Evolutionary conservation across 1,284 basidiomycete species (phyloP), one percentile per base, ranked within the genome.

Genomic region (Heterobasidion irregulare): DNA sequence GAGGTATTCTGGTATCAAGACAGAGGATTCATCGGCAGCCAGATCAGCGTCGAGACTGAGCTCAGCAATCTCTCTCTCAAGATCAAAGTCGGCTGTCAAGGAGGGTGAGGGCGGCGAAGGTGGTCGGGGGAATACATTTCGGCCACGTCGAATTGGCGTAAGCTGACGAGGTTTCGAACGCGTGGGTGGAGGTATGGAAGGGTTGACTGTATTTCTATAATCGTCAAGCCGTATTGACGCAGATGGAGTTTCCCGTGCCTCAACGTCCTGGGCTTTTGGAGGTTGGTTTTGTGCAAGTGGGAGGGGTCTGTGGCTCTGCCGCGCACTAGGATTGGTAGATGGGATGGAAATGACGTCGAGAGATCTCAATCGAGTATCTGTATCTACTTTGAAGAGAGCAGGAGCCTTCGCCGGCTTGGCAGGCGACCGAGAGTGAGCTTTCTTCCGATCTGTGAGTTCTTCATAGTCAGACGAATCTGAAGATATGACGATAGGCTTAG

Each of bases 61-160:
- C 41, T 78, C 72, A 4, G 71, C 75, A 50, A 87, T 72, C 59
- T 86, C 81, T 34, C 84, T 63, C 8, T 79, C 79, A 48, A 82
- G 66, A 58, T 85, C 82, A 10, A 75, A 64, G 47, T 84, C 80
- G 6, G 69, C 67, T 4, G 66, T 66, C 1, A 71, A 71, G 15
- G 77, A 72, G 0, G 75, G 71, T 1, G 75, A 75, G 0, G 75
- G 74, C 9, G 82, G 80, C 15, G 82, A 80, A 2, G 75, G 77
- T 53, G 72, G 75, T 50, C 67, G 75, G 47, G 69, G 75, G 41
- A 75, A 75, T 58, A 70, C 65, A n/a, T 72, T 62, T 32, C 71
- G 69, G 35, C 68, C 71, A 2, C 71, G 69, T n/a, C 79, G 78
- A 53, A 87, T 83, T 8, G 86, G 86, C 6, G 86, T 89, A n/a